phyloP scores from a whole-genome alignment of 2,329 filamentous ascomycete species.

The Diplodia mutila region DNA sequence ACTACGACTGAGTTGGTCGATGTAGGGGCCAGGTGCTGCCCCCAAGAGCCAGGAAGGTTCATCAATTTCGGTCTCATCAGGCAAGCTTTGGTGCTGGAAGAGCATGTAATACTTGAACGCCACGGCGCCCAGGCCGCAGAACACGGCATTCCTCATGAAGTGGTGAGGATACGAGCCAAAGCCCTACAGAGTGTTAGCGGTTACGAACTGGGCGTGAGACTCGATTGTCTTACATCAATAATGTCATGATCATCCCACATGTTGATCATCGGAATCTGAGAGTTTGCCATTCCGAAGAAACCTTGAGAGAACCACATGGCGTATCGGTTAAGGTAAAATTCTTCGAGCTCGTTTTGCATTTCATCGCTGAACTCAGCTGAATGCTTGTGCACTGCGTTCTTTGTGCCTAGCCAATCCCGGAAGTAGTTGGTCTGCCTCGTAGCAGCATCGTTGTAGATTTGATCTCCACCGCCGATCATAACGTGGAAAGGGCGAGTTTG shows the following conservation, averaged over 20 bases:
- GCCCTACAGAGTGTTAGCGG: constrained; percentile 51
- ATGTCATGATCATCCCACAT: constrained; percentile 90
- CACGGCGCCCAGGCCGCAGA: constrained; percentile 84
- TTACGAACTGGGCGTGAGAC: constrained; percentile 34
- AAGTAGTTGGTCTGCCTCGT: constrained; percentile 77
- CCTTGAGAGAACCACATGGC: constrained; percentile 96
- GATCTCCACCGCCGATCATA: constrained; percentile 96
- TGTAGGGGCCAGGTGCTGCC: constrained; percentile 80
- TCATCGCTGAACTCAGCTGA: constrained; percentile 74
- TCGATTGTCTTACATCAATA: constrained; percentile 43
- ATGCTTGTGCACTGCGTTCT: constrained; percentile 79
- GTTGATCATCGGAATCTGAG: constrained; percentile 97
- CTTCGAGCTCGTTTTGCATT: constrained; percentile 86
- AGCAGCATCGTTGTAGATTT: constrained; percentile 91
- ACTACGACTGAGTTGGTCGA: constrained; percentile 81
- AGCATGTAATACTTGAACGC: constrained; percentile 99
- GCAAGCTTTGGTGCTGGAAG: constrained; percentile 92
- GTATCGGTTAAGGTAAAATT: constrained; percentile 86
- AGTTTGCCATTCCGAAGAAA: constrained; percentile 86
- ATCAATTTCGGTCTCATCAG: constrained; percentile 75
- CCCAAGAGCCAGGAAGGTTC: constrained; percentile 95
- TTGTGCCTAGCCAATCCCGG: constrained; percentile 80
- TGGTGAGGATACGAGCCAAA: constrained; percentile 91
- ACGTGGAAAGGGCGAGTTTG: constrained; percentile 93
- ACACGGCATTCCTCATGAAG: constrained; percentile 89